Evolutionary conservation across 1,284 basidiomycete species (phyloP), one percentile per base, ranked within the genome.

Genomic region (Sporisorium sorghi): DNA sequence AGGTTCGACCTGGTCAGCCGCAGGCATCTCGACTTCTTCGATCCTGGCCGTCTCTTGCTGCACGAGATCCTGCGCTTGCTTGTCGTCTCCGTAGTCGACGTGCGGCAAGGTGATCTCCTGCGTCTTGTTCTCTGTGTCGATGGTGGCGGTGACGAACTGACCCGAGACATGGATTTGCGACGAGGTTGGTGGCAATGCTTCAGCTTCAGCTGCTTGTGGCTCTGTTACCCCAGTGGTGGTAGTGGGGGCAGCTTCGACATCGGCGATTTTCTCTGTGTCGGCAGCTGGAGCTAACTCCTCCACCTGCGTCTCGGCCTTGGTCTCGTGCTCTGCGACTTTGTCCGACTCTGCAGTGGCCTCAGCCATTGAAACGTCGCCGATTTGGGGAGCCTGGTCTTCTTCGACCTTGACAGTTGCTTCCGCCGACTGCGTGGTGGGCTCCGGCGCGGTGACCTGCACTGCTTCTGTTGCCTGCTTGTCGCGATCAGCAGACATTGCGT

Each of bases 21-120:
- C 43, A 1, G 58, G 58, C 66, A 63, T 66, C 40, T 69, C 62
- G 23, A 69, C 66, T 28, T 74, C 66, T 48, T 74, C 66, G 46
- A 66, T 66, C 33, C 62, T 54, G 12, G 58, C 72, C 14, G 37
- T 19, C 21, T 74, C 62, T 32, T 65, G 65, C 40, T 55, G 37
- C n/a, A 57, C 37, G 32, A 70, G 57, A 15, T 28, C 58, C 50
- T 59, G 68, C 3, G 68, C 55, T 52, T 62, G 39, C 35, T 65
- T 64, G 47, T 63, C 63, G n/a, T 64, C 33, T 15, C 67, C 60
- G 7, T 70, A 70, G 47, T 70, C 44, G 32, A 70, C 56, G 14
- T 52, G 52, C 24, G 67, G 67, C 24, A 70, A 49, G n/a, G 60
- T 52, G 48, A 64, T 62, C 35, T 64, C 59, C n/a, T 56, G 49